Evolutionary conservation across 2,329 filamentous ascomycete genomes (phyloP).

Genomic region (Bipolaris gigantea): DNA sequence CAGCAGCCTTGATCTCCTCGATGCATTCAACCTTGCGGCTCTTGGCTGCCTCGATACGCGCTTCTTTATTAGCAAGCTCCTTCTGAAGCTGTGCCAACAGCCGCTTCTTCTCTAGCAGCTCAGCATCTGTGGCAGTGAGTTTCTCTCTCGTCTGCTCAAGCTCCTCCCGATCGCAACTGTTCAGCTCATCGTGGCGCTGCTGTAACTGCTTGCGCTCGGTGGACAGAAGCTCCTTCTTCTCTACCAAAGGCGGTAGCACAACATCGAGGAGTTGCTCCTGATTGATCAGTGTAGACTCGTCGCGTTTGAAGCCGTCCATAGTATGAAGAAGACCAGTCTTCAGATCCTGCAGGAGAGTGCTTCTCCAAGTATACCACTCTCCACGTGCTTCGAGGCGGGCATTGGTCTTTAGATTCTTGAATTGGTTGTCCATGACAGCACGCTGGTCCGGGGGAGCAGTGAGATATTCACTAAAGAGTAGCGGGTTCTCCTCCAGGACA

Average conservation of each 20-base stretch:
- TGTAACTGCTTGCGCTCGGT: conserved; percentile 69
- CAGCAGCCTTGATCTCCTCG: conserved; percentile 77
- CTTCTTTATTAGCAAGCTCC: conserved; percentile 68
- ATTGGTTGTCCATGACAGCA: conserved; percentile 88
- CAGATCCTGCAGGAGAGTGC: conserved; percentile 80
- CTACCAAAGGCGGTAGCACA: conserved; percentile 66
- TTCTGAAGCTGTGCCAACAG: conserved; percentile 67
- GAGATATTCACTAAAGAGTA: conserved; percentile 89
- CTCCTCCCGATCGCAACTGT: conserved; percentile 78
- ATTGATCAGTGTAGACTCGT: conserved; percentile 67
- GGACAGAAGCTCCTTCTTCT: conserved; percentile 64
- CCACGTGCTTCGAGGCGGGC: conserved; percentile 88
- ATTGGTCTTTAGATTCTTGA: conserved; percentile 95
- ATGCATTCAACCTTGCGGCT: conserved; percentile 70
- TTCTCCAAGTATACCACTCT: conserved; percentile 98
- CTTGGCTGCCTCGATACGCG: conserved; percentile 62
- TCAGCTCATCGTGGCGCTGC: conserved; percentile 71
- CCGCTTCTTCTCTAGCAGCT: conserved; percentile 69
- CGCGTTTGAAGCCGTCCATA: conserved; percentile 72
- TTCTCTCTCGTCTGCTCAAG: conserved; percentile 72
- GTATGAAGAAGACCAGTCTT: conserved; percentile 79
- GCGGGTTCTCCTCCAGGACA: conserved; percentile 85
- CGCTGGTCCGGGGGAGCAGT: conserved; percentile 81
- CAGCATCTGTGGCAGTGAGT: conserved; percentile 64
- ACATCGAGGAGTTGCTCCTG: conserved; percentile 70